Conservation (phyloP, 495 filamentous ascomycete genomes). For the Cenococcum geophilum region DNA sequence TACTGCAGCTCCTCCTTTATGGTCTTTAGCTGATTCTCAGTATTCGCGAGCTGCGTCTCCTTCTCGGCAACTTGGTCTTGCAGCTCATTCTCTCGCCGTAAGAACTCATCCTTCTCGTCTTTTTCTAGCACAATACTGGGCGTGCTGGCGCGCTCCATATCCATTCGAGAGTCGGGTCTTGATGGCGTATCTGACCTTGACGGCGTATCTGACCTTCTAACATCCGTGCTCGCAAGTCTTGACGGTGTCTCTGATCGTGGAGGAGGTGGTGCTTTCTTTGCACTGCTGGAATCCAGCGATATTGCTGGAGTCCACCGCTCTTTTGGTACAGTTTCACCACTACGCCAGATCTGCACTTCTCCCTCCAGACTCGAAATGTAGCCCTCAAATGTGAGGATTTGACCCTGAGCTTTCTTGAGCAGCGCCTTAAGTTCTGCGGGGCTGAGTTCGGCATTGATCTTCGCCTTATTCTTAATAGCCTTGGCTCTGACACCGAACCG, state of each 20-base stretch:
- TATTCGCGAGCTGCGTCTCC: constrained; percentile 69
- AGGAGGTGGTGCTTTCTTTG: constrained; percentile 54
- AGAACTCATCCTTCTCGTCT: constrained; percentile 93
- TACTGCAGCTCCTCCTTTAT: constrained; percentile 74
- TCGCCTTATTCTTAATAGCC: constrained; percentile 99
- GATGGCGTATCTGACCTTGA: constrained; percentile 52
- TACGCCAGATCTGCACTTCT: constrained; percentile 80
- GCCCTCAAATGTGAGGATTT: constrained; percentile 78
- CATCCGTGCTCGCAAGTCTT: constrained; percentile 52
- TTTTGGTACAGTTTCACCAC: constrained; percentile 80
- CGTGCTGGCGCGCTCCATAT: constrained; percentile 77
- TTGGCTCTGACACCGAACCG: constrained; percentile 96
- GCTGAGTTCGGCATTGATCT: constrained; percentile 97
- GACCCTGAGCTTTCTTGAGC: constrained; percentile 83
- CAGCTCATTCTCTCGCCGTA: constrained; percentile 90
- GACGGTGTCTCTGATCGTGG: constrained; percentile 77
- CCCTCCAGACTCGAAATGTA: constrained; percentile 81
- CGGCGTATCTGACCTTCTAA: constrained; percentile 32
- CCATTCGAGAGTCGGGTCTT: constrained; percentile 72
- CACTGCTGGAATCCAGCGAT: constrained; percentile 49
- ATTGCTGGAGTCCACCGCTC: constrained; percentile 69
- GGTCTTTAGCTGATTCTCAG: constrained; percentile 71
- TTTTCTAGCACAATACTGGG: constrained; percentile 85
- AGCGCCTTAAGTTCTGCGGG: constrained; percentile 88
- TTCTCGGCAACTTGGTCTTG: constrained; percentile 94